A percentile compares a stretch with the other conserved stretches of the same genome.
These are phyloP conservation scores for Teunomyces cretensis DNA, from an alignment of 805 yeast genomes.

Conservation along the genomic window DNA sequence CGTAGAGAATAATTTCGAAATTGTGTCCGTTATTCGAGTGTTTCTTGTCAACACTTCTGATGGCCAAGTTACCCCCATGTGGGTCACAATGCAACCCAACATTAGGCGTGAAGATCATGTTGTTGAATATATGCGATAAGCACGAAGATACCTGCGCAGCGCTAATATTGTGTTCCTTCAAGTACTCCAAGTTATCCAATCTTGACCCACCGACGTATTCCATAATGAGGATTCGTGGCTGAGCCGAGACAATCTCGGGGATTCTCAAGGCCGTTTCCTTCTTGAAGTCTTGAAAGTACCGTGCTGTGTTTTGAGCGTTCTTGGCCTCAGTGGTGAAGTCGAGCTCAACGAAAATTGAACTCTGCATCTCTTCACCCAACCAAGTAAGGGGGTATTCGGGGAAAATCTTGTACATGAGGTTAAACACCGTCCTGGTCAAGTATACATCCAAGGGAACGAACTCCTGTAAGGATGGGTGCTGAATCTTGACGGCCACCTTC, in stretches of 20 bases:
- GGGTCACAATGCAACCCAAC: constrained; percentile 97
- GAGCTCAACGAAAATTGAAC: constrained; percentile 85
- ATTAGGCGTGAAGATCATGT: constrained; percentile 91
- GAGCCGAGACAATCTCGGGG: constrained; percentile 69
- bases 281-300: constrained; percentile 59
- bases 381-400: constrained; percentile 93
- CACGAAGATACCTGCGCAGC: constrained; percentile 80
- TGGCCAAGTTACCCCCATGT: constrained; percentile 95
- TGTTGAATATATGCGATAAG: constrained; percentile 85
- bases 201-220: constrained; percentile 82
- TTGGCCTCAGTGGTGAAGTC: constrained; percentile 85
- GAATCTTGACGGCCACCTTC: constrained; percentile 90
- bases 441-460: constrained; percentile 89
- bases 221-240: constrained; percentile 78
- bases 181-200: constrained; percentile 69
- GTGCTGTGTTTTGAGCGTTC: constrained; percentile 70
- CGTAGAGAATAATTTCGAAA: constrained; percentile 89
- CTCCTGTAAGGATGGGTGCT: constrained; percentile 83
- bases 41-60: constrained; percentile 40
- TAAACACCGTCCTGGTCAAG: constrained; percentile 74
- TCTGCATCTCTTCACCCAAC: constrained; percentile 92
- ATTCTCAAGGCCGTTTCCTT: constrained; percentile 72
- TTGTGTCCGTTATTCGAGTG: constrained; percentile 51
- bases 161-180: constrained; percentile 63
- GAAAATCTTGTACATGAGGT: constrained; percentile 70